Evolutionary conservation across 2,329 filamentous ascomycete genomes (phyloP), one percentile per base, ranked within the genome.

Genomic region (Diplodia seriata): DNA sequence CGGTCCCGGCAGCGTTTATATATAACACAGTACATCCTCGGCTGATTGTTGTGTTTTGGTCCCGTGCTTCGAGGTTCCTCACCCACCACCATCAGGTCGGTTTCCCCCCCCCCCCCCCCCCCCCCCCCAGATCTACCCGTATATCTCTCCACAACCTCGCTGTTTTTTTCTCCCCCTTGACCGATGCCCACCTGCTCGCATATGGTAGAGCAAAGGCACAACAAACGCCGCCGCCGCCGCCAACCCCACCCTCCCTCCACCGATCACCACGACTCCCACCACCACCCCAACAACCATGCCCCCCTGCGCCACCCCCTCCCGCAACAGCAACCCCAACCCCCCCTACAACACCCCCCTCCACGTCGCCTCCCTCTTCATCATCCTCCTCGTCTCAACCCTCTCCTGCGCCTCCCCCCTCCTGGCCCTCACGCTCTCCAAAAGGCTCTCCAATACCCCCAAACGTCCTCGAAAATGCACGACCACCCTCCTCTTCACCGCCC

Each of bases 361-460:
- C 59, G 71, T 76, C 33, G 74, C 71, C 9, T 76, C 74, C 2
- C 73, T 78, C 20, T 78, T 78, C 68, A 73, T 77, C 57, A 76
- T 78, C 50, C 70, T 78, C 2, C 73, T 74, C 63, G 75, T 77
- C 14, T 78, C 76, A 4, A 70, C 74, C 23, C 73, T 71, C 26
- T 87, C 86, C 73, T 89, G 87, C 75, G 85, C 86, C 54, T 89
- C 89, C 71, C 87, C 87, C 0, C 82, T 89, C 64, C 80, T 89
- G 29, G 85, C 86, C 26, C 87, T 87, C 2, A 80, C 81, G n/a
- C 78, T 89, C 51, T 85, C 89, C 38, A 87, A 6, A 15, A 43
- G 6, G 14, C 76, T 57, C 71, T 77, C n/a, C n/a, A n/a, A n/a
- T n/a, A n/a, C n/a, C n/a, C n/a, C n/a, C n/a, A n/a, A n/a, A n/a